A percentile compares a stretch with the other conserved stretches of the same genome.
phyloP scores from a whole-genome alignment of 1,139 yeast genomes.

The Arxiozyma heterogenica region DNA sequence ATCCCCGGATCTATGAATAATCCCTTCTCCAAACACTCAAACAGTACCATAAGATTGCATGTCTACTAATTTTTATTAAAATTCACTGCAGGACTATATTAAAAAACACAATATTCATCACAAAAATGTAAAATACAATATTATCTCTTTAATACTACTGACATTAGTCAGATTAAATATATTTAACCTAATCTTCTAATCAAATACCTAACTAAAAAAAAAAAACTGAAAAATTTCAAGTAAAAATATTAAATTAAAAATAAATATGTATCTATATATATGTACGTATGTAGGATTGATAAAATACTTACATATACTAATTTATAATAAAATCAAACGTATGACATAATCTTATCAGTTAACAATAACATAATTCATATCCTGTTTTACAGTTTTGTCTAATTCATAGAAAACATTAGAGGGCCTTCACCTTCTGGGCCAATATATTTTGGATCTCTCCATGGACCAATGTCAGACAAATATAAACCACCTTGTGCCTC shows the following conservation, averaged over 20 bases:
- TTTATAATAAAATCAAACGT: too few relatives aligned
- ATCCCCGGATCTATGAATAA: too few relatives aligned
- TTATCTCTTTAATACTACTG: too few relatives aligned
- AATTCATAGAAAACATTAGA: constrained; percentile 36
- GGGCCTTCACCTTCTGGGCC: constrained; percentile 88
- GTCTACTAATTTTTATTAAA: too few relatives aligned
- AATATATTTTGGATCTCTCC: constrained; percentile 82
- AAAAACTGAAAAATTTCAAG: constrained; percentile 41
- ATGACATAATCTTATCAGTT: not conserved
- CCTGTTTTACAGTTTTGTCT: not conserved
- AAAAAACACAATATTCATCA: too few relatives aligned
- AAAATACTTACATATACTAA: not conserved
- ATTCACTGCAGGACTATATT: too few relatives aligned
- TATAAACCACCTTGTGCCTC: constrained; percentile 71
- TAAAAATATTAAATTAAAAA: too few relatives aligned
- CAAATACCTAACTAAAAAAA: too few relatives aligned
- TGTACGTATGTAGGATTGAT: not conserved
- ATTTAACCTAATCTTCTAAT: constrained; percentile 59
- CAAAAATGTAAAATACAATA: too few relatives aligned
- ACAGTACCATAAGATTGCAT: too few relatives aligned
- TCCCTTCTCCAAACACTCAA: too few relatives aligned
- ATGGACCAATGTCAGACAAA: constrained; percentile 89
- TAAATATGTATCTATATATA: not conserved
- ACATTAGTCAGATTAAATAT: constrained; percentile 38
- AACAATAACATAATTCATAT: not conserved